A percentile compares a stretch with the other conserved stretches of the same genome.
Conservation (phyloP, 371 early-diverging fungal genomes). For the Saksenaea oblongispora region DNA sequence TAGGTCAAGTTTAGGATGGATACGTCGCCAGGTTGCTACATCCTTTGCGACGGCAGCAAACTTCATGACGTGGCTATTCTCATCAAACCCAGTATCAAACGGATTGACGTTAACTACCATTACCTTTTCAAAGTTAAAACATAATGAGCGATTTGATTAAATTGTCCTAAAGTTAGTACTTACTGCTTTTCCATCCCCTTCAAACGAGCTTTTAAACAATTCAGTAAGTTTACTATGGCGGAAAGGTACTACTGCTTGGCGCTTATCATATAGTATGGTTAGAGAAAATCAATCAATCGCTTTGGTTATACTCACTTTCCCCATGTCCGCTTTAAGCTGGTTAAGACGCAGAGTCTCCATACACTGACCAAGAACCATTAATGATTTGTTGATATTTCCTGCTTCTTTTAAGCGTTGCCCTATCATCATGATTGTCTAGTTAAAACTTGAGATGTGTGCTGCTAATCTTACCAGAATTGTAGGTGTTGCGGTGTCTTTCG, state of each 20-base stretch:
- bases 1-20: slow-evolving; percentile 46
- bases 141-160: neutral
- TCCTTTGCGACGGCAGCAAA: slow-evolving; percentile 72
- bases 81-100: slow-evolving; percentile 63
- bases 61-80: slow-evolving; percentile 64
- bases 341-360: slow-evolving; percentile 67
- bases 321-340: slow-evolving; percentile 44
- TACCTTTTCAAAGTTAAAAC: slow-evolving; percentile 18
- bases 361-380: slow-evolving; percentile 94
- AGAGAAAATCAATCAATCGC: neutral
- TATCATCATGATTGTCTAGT: neutral
- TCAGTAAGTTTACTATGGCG: slow-evolving; percentile 73
- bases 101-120: slow-evolving; percentile 77
- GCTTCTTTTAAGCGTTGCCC: slow-evolving; percentile 89
- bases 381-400: slow-evolving; percentile 91
- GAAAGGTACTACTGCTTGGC: slow-evolving; percentile 62
- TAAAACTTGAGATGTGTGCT: no score
- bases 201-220: slow-evolving; percentile 68
- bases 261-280: slow-evolving; percentile 24
- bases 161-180: neutral
- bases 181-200: slow-evolving; percentile 68
- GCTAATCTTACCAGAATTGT: slow-evolving; percentile 75
- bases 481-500: slow-evolving; percentile 86
- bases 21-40: slow-evolving; percentile 51
- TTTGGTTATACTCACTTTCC: slow-evolving; percentile 28